phyloP scores from a whole-genome alignment of 2,329 filamentous ascomycete genomes.

The Graphiopsis chlorocephala region DNA sequence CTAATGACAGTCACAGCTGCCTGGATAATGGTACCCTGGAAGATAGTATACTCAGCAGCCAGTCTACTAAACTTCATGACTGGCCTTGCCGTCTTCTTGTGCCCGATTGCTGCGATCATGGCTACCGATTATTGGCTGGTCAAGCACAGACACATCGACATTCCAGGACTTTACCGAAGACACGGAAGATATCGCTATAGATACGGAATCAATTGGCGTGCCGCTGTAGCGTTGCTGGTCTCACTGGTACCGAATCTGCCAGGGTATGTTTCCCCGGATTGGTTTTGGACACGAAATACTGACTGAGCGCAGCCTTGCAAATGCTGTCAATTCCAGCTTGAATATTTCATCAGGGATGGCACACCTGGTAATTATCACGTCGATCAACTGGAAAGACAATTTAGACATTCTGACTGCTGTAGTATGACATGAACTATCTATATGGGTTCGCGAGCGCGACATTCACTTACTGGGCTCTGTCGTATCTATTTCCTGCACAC shows the following conservation, averaged over 20 bases:
- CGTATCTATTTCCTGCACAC: constrained; percentile 48
- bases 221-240: constrained; percentile 55
- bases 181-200: constrained; percentile 52
- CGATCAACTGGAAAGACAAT: background rate
- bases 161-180: constrained; percentile 52
- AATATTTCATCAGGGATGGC: constrained; percentile 47
- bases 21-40: constrained; percentile 41
- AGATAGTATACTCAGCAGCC: constrained; percentile 40
- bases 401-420: background rate
- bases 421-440: constrained; percentile 65
- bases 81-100: constrained; percentile 63
- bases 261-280: constrained; percentile 24
- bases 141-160: constrained; percentile 49
- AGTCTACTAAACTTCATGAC: constrained; percentile 46
- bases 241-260: constrained; percentile 58
- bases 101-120: constrained; percentile 61
- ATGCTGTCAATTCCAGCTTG: constrained; percentile 41
- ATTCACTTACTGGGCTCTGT: constrained; percentile 55
- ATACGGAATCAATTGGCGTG: constrained; percentile 58
- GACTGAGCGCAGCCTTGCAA: constrained; percentile 40
- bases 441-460: constrained; percentile 59
- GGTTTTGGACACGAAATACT: background rate
- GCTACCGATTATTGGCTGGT: constrained; percentile 60
- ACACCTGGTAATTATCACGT: constrained; percentile 37
- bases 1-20: constrained; percentile 40